A percentile compares a stretch with the other conserved stretches of the same genome.
These are phyloP conservation scores for Pythium plurisporium DNA, from an alignment of 352 stramenopile genomes.

Conservation along the genomic window DNA sequence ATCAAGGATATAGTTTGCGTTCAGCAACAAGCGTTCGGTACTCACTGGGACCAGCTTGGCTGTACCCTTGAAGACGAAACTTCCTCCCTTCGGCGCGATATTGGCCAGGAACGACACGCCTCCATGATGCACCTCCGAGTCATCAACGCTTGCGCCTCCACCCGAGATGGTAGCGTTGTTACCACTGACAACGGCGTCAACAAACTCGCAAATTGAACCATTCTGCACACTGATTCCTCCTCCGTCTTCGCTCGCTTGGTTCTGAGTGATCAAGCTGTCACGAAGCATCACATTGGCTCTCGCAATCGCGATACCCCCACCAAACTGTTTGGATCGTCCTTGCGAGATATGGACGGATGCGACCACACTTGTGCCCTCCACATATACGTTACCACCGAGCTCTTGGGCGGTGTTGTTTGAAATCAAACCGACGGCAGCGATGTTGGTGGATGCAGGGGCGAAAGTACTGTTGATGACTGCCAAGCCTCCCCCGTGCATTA, in stretches of 20 bases:
- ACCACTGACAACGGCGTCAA: background rate
- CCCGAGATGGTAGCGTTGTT: slow-evolving; percentile 4
- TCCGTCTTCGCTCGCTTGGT: background rate
- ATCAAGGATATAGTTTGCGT: no score
- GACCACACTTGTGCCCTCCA: background rate
- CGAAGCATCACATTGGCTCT: background rate
- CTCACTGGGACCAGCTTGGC: background rate
- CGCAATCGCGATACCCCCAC: slow-evolving; percentile 2
- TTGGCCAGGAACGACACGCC: background rate
- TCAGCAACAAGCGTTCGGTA: background rate
- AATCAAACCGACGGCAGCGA: slow-evolving; percentile 7
- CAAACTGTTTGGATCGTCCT: background rate
- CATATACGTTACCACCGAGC: slow-evolving; percentile 11
- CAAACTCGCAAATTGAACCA: background rate
- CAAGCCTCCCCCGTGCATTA: slow-evolving; percentile 29
- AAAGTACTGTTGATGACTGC: slow-evolving; percentile 20
- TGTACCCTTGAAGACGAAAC: background rate
- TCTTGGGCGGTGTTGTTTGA: background rate
- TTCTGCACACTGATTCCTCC: slow-evolving; percentile 4
- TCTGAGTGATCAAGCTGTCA: background rate
- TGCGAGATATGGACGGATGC: background rate
- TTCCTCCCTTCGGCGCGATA: slow-evolving; percentile 1
- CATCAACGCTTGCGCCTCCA: slow-evolving; percentile 1
- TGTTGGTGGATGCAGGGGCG: background rate
- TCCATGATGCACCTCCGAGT: slow-evolving; percentile 1